A percentile compares a stretch with the other conserved stretches of the same genome.
Evolutionary conservation across 2,329 filamentous ascomycete species (phyloP).

Genomic region (Nemania sp.): DNA sequence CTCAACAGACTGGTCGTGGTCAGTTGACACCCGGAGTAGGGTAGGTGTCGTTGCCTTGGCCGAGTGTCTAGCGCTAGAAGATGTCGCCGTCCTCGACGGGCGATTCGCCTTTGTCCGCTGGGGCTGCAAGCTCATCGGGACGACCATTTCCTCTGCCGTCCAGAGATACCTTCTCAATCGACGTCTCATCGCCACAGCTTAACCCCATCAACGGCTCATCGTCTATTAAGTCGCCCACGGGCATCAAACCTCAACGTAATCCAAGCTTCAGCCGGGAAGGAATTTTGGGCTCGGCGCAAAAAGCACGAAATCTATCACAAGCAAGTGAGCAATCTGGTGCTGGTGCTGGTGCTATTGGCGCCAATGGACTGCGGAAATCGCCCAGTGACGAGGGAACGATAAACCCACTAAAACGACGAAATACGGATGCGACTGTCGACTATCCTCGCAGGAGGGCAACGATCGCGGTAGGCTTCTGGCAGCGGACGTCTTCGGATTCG

Average conservation of each 20-base stretch:
- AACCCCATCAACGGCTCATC: conserved; percentile 46
- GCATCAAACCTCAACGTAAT: conserved; percentile 52
- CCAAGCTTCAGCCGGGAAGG: conserved; percentile 58
- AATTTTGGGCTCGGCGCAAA: conserved; percentile 57
- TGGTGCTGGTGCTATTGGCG: conserved; percentile 20
- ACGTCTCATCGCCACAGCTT: conserved; percentile 52
- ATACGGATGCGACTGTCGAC: conserved; percentile 63
- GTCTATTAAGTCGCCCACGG: conserved; percentile 55
- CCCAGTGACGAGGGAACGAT: conserved; percentile 53
- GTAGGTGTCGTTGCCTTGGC: conserved; percentile 54
- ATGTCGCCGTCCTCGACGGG: conserved; percentile 59
- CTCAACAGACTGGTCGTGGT: conserved; percentile 21
- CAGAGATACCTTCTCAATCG: conserved; percentile 53
- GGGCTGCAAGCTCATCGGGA: conserved; percentile 42
- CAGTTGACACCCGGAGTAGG: conserved; percentile 28
- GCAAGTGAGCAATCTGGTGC: conserved; percentile 49
- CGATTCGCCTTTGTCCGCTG: conserved; percentile 54
- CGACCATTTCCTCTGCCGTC: conserved; percentile 51
- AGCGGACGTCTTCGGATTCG: conserved; percentile 6
- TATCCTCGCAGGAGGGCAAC: conserved; percentile 67
- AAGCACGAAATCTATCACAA: conserved; percentile 58
- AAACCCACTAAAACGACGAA: conserved; percentile 62
- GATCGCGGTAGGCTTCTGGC: conserved; percentile 59
- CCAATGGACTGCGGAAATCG: conserved; percentile 51
- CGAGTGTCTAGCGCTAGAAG: conserved; percentile 41